These are phyloP conservation scores for Leccinum solheimii DNA, from an alignment of 1,284 basidiomycete genomes.

Conservation along the genomic window DNA sequence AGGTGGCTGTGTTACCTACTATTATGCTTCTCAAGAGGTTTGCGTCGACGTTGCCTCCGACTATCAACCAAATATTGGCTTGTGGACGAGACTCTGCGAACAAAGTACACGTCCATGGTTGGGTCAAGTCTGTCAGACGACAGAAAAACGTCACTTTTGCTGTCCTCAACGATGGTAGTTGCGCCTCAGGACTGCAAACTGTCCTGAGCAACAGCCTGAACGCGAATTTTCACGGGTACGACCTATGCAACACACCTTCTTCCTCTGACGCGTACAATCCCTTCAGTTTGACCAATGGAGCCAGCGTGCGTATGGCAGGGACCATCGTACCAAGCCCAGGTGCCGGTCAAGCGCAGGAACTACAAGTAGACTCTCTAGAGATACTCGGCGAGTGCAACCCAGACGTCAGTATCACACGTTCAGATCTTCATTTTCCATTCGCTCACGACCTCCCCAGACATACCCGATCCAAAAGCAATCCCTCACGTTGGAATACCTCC, in stretches of 20 bases:
- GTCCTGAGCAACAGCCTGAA: constrained; percentile 50
- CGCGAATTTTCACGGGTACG: constrained; percentile 21
- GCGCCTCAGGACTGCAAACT: constrained; percentile 68
- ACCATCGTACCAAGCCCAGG: constrained; percentile 66
- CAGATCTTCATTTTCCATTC: background rate
- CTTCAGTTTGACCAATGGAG: constrained; percentile 66
- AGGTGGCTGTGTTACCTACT: constrained; percentile 29
- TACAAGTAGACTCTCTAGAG: constrained; percentile 65
- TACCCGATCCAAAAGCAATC: constrained; percentile 90
- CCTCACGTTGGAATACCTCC: constrained; percentile 71
- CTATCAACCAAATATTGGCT: constrained; percentile 58
- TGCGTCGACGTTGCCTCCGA: constrained; percentile 44
- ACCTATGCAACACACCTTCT: background rate
- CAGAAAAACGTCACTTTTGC: constrained; percentile 89
- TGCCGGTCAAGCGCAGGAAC: constrained; percentile 69
- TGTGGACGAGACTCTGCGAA: constrained; percentile 15
- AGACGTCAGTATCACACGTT: constrained; percentile 48
- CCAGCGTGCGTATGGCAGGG: constrained; percentile 70
- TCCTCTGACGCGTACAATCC: constrained; percentile 7
- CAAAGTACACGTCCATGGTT: constrained; percentile 59
- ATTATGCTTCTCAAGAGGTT: constrained; percentile 32
- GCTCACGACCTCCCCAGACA: constrained; percentile 34
- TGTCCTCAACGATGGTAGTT: constrained; percentile 81
- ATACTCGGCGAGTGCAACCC: constrained; percentile 77
- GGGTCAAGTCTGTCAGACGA: constrained; percentile 80